Evolutionary conservation across 371 early-diverging fungal genomes (phyloP).

Genomic region (Lichtheimia ornata): DNA sequence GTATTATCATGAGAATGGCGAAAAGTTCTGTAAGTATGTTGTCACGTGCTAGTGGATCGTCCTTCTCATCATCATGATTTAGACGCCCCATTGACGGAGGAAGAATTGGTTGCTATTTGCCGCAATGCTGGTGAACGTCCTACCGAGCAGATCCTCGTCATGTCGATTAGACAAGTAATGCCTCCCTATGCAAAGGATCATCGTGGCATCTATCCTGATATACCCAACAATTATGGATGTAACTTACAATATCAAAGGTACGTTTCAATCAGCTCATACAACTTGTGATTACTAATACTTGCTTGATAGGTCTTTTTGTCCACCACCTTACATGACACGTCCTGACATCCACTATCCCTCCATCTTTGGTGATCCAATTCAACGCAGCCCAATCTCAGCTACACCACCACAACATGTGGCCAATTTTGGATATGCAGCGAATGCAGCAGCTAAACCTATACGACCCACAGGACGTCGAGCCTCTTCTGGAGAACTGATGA

Average conservation of each 20-base stretch:
- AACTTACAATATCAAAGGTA: constrained; percentile 5
- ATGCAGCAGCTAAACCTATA: no score
- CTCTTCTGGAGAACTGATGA: no score
- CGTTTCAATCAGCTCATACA: no score
- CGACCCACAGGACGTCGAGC: no score
- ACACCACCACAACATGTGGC: no score
- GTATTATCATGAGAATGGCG: constrained; percentile 33
- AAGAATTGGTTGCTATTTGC: constrained; percentile 41
- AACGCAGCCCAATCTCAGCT: no score
- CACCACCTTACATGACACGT: no score
- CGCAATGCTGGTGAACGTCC: constrained; percentile 42
- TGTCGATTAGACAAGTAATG: constrained; percentile 20
- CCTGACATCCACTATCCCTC: no score
- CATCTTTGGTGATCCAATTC: no score
- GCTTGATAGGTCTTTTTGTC: background rate
- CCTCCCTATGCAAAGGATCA: constrained; percentile 15
- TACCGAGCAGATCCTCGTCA: constrained; percentile 42
- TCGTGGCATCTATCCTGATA: constrained; percentile 12
- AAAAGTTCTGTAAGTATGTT: constrained; percentile 8
- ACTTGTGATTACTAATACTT: background rate
- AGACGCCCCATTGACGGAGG: constrained; percentile 39
- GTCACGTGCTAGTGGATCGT: background rate
- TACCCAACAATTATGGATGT: constrained; percentile 6
- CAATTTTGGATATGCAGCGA: no score
- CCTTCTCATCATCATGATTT: background rate